A percentile compares a stretch with the other conserved stretches of the same genome.
These are phyloP conservation scores for Geum urbanum DNA, from an alignment of 306 rosid species.

Conservation along the genomic window DNA sequence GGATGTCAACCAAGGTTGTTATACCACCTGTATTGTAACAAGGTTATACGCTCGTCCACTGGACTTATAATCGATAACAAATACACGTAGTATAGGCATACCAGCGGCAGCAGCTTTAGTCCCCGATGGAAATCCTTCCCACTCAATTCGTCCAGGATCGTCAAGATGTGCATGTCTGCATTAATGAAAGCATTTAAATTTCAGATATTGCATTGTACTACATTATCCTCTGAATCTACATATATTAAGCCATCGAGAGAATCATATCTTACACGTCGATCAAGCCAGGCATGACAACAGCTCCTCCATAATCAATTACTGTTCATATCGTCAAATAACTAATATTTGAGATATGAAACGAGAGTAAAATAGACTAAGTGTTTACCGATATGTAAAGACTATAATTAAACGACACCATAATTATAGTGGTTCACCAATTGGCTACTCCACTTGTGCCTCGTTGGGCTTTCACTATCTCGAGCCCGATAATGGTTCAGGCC, in stretches of 20 bases:
- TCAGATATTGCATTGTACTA: background rate
- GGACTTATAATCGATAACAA: background rate
- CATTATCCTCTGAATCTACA: background rate
- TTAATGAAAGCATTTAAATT: constrained; percentile 7
- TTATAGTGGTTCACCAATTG: too few relatives aligned
- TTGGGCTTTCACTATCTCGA: too few relatives aligned
- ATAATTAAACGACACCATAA: too few relatives aligned
- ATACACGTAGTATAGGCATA: constrained; percentile 15
- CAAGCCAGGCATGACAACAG: constrained; percentile 92
- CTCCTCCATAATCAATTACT: constrained; percentile 61
- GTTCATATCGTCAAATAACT: too few relatives aligned
- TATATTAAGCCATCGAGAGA: constrained; percentile 11
- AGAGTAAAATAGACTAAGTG: too few relatives aligned
- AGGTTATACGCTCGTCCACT: background rate
- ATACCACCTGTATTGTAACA: constrained; percentile 66
- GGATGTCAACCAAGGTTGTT: constrained; percentile 95
- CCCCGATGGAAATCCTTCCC: constrained; percentile 95
- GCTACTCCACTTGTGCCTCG: too few relatives aligned
- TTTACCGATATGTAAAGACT: too few relatives aligned
- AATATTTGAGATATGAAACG: too few relatives aligned
- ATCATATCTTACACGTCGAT: constrained; percentile 70
- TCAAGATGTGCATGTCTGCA: constrained; percentile 90
- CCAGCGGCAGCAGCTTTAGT: constrained; percentile 98
- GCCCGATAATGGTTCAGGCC: too few relatives aligned
- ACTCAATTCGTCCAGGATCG: constrained; percentile 87